phyloP scores from a whole-genome alignment of 2,329 filamentous ascomycete species.

The Triangularia verruculosa region DNA sequence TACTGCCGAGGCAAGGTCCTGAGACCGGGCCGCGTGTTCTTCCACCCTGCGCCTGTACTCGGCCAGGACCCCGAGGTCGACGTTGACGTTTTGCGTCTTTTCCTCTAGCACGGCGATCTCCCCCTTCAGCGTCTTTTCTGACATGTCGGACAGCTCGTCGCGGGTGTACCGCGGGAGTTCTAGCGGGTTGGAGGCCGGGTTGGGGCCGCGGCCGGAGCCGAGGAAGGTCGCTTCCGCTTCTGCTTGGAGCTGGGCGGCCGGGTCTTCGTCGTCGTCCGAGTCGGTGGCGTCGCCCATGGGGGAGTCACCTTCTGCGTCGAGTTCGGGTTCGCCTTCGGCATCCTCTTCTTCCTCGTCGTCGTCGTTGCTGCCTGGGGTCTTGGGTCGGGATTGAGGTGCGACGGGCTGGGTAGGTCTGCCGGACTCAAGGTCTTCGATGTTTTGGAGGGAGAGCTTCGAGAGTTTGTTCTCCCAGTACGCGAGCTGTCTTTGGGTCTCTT shows the following conservation, averaged over 20 bases:
- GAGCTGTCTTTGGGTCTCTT: constrained; percentile 80
- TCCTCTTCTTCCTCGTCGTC: constrained; percentile 23
- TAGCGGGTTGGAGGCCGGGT: constrained; percentile 39
- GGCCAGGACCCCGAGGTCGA: constrained; percentile 76
- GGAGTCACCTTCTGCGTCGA: constrained; percentile 25
- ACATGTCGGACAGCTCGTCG: constrained; percentile 66
- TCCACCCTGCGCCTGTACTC: constrained; percentile 41
- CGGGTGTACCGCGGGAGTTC: constrained; percentile 75
- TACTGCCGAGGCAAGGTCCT: constrained; percentile 78
- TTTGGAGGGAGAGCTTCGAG: constrained; percentile 77
- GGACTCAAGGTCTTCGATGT: constrained; percentile 65
- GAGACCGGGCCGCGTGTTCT: constrained; percentile 51
- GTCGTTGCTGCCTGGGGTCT: constrained; percentile 28
- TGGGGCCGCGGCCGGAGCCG: constrained; percentile 23
- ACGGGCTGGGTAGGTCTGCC: constrained; percentile 26
- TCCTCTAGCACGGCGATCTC: constrained; percentile 63
- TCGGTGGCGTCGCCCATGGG: constrained; percentile 26
- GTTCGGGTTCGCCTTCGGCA: constrained; percentile 31
- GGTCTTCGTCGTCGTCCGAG: constrained; percentile 26
- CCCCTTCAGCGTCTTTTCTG: constrained; percentile 57
- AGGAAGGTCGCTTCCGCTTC: constrained; percentile 31
- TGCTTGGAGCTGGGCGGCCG: constrained; percentile 31
- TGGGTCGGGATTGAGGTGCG: constrained; percentile 23
- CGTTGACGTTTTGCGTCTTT: constrained; percentile 77
- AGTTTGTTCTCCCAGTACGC: constrained; percentile 90